Base-by-base conservation (phyloP, 805 yeast species). In the Lipomyces oligophaga region DNA sequence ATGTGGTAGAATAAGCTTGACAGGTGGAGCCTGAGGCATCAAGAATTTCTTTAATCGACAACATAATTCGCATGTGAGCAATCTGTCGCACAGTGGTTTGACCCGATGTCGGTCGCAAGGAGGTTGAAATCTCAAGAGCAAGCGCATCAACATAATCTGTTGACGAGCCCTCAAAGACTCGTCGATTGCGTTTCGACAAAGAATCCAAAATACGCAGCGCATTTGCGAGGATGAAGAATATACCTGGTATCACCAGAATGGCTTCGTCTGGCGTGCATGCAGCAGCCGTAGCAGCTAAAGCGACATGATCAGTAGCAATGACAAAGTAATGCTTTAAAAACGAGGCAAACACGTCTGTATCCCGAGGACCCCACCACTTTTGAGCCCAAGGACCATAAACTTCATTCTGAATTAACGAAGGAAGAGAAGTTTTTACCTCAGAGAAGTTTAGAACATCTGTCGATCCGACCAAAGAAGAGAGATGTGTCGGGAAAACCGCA, bases 271-370 rank as follows among this genome's bases (percentile, higher is more conserved):
- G 53, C 10, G 44, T 47, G 28, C 38, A 28, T 16, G 35, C 43
- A 35, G 41, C 50, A 37, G 33, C 43, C 15, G 61, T 45, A 24
- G 53, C 57, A 11, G 58, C 54, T 22, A 52, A 41, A 5, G 59
- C 61, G 26, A 28, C 42, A 38, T 34, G 49, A 26, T 41, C 57
- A 10, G 69, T 56, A 10, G 65, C 59, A 13, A 69, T 54, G 10
- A 61, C 39, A 44, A 68, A 69, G 43, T 65, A 63, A 52, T 71
- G 75, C 55, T 67, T 69, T 34, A 71, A 49, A 46, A 70, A 70
- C n/a, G 74, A 63, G 25, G 64, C 60, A 45, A 70, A 69, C 11
- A 70, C 59, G 33, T 63, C 65, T 18, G 69, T 59, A 54, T 66
- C 63, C 5, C 62, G 58, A 5, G 57, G 39, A 10, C 60, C 57